A percentile compares a stretch with the other conserved stretches of the same genome.
Evolutionary conservation across 2,329 filamentous ascomycete species (phyloP).

Genomic region (Botrytis hyacinthi): DNA sequence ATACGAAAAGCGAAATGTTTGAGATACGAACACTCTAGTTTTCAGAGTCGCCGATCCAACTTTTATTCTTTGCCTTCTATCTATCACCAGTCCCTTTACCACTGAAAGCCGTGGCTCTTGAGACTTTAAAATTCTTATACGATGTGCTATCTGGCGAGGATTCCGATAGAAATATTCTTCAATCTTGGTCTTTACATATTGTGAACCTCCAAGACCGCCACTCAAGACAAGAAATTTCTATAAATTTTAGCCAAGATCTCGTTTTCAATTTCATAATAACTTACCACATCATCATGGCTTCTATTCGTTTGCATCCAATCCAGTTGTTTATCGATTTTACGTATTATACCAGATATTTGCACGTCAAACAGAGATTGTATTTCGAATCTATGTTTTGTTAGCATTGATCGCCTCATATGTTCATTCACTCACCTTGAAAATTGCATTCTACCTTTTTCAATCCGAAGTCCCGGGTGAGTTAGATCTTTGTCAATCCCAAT

Average conservation of each 20-base stretch:
- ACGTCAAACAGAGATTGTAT: slow-evolving; percentile 9
- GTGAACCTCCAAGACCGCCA: slow-evolving; percentile 47
- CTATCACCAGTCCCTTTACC: slow-evolving; percentile 51
- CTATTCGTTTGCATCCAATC: slow-evolving; percentile 26
- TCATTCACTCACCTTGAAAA: not conserved
- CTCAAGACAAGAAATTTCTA: slow-evolving; percentile 47
- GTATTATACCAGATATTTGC: slow-evolving; percentile 14
- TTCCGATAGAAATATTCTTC: slow-evolving; percentile 41
- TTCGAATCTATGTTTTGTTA: not conserved
- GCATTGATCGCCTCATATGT: not conserved
- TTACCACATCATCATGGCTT: slow-evolving; percentile 20
- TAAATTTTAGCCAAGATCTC: not conserved
- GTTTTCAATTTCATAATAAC: not conserved
- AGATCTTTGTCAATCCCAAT: slow-evolving; percentile 1
- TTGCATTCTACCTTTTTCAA: slow-evolving; percentile 1
- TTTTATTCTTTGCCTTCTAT: slow-evolving; percentile 49
- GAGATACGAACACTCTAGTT: slow-evolving; percentile 37
- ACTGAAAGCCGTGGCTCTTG: slow-evolving; percentile 55
- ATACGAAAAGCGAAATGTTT: not conserved
- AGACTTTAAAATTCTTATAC: slow-evolving; percentile 44
- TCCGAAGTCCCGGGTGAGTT: not conserved
- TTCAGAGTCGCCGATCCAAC: slow-evolving; percentile 45
- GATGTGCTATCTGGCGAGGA: slow-evolving; percentile 41
- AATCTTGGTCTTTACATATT: slow-evolving; percentile 46
- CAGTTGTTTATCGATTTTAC: slow-evolving; percentile 42